A percentile compares a stretch with the other conserved stretches of the same genome.
Evolutionary conservation across 306 rosid species (phyloP).

Genomic region (Oxytropis ochrocephala): DNA sequence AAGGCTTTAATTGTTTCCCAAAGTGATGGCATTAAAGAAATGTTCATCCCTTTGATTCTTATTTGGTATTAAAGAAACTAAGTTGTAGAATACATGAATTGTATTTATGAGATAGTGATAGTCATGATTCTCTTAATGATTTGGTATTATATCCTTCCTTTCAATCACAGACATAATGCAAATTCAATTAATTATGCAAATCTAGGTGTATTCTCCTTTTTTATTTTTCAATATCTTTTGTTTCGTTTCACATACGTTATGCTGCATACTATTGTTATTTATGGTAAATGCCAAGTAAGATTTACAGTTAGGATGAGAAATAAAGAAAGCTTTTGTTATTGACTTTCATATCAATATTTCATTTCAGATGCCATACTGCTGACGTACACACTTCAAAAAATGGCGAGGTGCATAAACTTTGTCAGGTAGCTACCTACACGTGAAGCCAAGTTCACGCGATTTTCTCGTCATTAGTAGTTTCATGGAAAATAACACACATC

Average conservation of each 20-base stretch:
- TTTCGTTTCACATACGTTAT: not conserved
- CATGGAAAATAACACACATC: not conserved
- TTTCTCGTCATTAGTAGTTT: not conserved
- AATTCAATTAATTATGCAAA: no score
- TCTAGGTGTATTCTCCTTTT: no score
- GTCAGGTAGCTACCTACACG: constrained; percentile 27
- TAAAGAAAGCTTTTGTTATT: not conserved
- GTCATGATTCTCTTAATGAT: not conserved
- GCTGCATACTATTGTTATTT: not conserved
- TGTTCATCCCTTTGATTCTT: not conserved
- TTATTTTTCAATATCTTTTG: no score
- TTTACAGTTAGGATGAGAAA: not conserved
- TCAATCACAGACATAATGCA: not conserved
- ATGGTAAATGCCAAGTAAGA: not conserved
- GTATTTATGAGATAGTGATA: not conserved
- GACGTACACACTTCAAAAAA: constrained; percentile 32
- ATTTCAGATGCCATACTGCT: constrained; percentile 33
- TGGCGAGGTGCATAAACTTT: constrained; percentile 37
- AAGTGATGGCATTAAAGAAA: not conserved
- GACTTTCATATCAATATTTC: constrained; percentile 6
- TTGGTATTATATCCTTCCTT: not conserved
- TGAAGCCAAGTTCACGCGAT: not conserved
- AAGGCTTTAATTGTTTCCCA: not conserved
- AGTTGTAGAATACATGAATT: no score
- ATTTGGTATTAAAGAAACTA: no score